Evolutionary conservation across 2,329 filamentous ascomycete species (phyloP), one percentile per base, ranked within the genome.

Genomic region (Cladosporium sp.): DNA sequence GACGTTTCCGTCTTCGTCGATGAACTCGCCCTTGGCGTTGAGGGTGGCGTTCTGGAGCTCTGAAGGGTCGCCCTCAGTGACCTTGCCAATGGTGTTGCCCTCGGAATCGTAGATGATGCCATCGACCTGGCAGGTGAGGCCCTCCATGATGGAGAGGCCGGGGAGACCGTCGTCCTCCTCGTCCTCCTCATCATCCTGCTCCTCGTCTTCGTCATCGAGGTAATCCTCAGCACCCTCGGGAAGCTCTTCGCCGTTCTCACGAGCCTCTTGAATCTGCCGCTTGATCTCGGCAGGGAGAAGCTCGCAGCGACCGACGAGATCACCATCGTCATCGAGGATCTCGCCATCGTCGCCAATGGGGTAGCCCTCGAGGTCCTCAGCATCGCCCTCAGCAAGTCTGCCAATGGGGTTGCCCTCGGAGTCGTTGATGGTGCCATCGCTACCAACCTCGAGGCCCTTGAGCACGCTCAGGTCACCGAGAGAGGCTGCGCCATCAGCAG

Each of bases 241-340:
- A 35, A 78, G 72, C 67, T 78, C 74, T 28, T 71, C 69, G 66
- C 77, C 76, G 40, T 76, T 72, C 60, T 77, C 72, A 67, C 76
- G 73, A 37, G 77, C 78, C 46, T 79, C 71, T 50, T 78, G 71
- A 29, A 80, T 70, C 65, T 82, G 79, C 63, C 80, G 76, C 68
- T 81, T 77, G 57, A 77, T 76, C 52, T 77, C 73, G 44, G 83
- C 81, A 16, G 82, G 81, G 21, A 81, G 76, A 37, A 83, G 77
- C 68, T 85, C 83, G 62, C 82, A 80, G 65, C 83, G 82, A 60
- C 84, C 84, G 57, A 86, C 82, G 28, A 85, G 80, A 68, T 84
- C 81, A 28, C 84, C 84, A 67, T 84, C 81, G 50, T 85, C 82
- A 66, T 85, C 82, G 28, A 86, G 79, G 33, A 86, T 85, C 70